Base-by-base conservation (phyloP, 208 protist species). In the Trypanosoma avium region DNA sequence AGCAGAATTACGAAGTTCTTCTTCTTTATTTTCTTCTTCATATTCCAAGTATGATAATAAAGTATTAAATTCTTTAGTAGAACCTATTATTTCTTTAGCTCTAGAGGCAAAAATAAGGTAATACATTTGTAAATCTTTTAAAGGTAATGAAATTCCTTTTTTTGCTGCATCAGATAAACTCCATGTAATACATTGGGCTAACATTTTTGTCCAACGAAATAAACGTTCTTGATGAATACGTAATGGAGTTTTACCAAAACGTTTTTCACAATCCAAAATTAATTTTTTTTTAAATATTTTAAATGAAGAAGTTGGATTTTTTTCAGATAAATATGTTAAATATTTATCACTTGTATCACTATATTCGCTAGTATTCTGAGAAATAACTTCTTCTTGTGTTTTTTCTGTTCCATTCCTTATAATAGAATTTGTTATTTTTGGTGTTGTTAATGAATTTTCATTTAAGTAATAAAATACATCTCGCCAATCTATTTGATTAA, bases 151-250 rank as follows among this genome's bases (percentile, higher is more conserved):
- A n/a, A 12, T 19, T 29, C 38, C 33, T 8, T 27, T 58, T 15
- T 46, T 49, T 21, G 12, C 35, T 7, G 33, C n/a, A 42, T 62
- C 9, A 8, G 24, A 50, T n/a, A 72, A 22, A 26, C 67, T 57
- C 50, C 27, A 43, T 19, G 24, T 42, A 15, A 72, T 65, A 30
- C 50, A 64, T 40, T 72, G 56, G 15, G 40, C 32, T 22, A 72
- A 48, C 56, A 61, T 56, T n/a, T 59, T 62, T 27, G 67, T 72
- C 67, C 67, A 72, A 10, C 50, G 58, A 4, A 66, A 49, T 15
- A 72, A 58, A 42, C 58, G 58, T 55, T 72, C 58, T 21, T 72
- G 58, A 47, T 66, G 67, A 24, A 60, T 22, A 46, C 24, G 43
- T 9, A 65, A 30, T 46, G 50, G 49, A 17, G 15, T 29, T 42